These are phyloP conservation scores for Colletotrichum horii DNA, from an alignment of 2,329 filamentous ascomycete genomes.

Conservation along the genomic window DNA sequence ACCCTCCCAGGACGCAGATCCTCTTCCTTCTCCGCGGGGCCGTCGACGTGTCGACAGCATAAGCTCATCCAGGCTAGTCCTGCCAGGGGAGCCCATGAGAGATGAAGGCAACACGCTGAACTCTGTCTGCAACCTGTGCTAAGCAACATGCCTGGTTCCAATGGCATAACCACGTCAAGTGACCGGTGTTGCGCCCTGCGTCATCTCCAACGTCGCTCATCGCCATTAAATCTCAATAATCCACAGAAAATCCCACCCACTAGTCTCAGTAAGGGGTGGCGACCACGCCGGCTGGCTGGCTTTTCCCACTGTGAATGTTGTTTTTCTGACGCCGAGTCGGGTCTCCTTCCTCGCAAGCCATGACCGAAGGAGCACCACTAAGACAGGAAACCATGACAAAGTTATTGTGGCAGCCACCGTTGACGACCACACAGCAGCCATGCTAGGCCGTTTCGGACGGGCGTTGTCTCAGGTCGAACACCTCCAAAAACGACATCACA, in stretches of 20 bases:
- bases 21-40: not conserved
- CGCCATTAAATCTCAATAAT: not conserved
- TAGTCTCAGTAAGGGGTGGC: not conserved
- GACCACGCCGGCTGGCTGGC: not conserved
- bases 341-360: not conserved
- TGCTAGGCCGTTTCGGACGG: conserved; percentile 9
- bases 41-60: not conserved
- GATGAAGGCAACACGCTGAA: not conserved
- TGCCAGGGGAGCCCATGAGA: not conserved
- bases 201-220: not conserved
- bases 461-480: conserved; percentile 12
- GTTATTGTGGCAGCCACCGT: not conserved
- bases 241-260: not conserved
- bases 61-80: not conserved
- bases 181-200: not conserved
- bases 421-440: not conserved
- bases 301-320: not conserved
- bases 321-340: not conserved
- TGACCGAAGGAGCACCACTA: not conserved
- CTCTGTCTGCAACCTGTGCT: not conserved
- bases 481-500: not conserved
- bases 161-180: not conserved
- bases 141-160: not conserved
- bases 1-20: not conserved
- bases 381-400: not conserved